Base-by-base conservation (phyloP, 805 yeast genomes). In the Phaffomyces opuntiae region DNA sequence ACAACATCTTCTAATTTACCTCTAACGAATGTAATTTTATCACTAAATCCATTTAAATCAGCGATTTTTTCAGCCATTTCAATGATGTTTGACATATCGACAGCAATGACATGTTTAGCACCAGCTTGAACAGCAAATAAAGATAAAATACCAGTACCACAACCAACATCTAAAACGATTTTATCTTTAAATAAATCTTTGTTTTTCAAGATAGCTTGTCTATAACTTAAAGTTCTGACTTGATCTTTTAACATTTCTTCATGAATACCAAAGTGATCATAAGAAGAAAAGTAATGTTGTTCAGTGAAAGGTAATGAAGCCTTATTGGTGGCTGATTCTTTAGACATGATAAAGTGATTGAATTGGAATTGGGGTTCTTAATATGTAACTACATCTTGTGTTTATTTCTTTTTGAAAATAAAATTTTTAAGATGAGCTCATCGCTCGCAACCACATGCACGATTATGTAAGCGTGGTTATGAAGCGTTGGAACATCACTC, bases 101-200 rank as follows among this genome's bases (percentile, higher is more conserved):
- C 97, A 41, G 96, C 96, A 65, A 89, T 84, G 44, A 93, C 99
- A 62, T 89, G 97, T 65, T 89, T 88, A 52, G 99, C 99, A 53
- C 99, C 99, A n/a, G 97, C 95, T 62, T 83, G 83, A 42, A 91
- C 96, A 16, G 98, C 98, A 73, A 93, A 93, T 96, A 93, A 87
- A 25, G 97, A 90, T 51, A 93, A 70, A 54, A 93, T 89, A 56
- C 99, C 99, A 19, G 99, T 93, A 55, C 99, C 99, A 67, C 99
- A 95, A 42, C 99, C 99, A 47, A 93, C 99, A 68, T 93, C 99
- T 47, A 93, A 73, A 8, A 93, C 99, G 50, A 91, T 69, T 72
- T 93, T 93, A 67, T 81, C 97, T 65, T 89, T 88, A 74, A 93
- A 91, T 45, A 88, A 69, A 55, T 83, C 85, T 59, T 83, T 83